Conservation (phyloP, 345 rosid genomes). For the Mercurialis annua region DNA sequence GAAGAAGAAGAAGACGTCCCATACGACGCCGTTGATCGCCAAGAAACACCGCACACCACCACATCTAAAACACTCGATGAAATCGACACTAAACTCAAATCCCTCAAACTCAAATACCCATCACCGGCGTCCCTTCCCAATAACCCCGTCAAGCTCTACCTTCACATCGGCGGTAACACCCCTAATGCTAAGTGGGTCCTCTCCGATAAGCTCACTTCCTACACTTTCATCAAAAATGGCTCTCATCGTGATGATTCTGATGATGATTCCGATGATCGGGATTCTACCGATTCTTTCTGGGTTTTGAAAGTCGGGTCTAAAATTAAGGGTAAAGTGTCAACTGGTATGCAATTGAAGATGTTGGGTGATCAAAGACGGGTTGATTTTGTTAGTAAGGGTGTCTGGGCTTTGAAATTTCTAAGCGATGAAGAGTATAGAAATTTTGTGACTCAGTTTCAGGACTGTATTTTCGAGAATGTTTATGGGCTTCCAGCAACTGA, state of each 20-base stretch:
- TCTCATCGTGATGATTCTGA: conserved; percentile 31
- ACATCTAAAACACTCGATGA: conserved; percentile 15
- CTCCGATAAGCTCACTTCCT: conserved; percentile 56
- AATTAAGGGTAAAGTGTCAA: conserved; percentile 63
- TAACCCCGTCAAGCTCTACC: conserved; percentile 72
- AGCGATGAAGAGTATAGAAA: conserved; percentile 61
- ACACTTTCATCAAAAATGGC: conserved; percentile 45
- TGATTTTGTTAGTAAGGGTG: conserved; percentile 71
- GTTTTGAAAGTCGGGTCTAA: conserved; percentile 64
- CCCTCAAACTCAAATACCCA: conserved; percentile 39
- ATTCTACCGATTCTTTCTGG: conserved; percentile 44
- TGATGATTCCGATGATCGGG: conserved; percentile 29
- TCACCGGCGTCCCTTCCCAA: not conserved
- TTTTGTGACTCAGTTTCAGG: conserved; percentile 64
- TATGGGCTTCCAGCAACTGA: conserved; percentile 61
- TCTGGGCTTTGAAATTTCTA: conserved; percentile 86
- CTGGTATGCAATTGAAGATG: conserved; percentile 83
- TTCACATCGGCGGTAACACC: conserved; percentile 76
- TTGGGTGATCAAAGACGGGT: conserved; percentile 76
- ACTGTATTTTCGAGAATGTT: conserved; percentile 82
- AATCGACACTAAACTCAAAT: conserved; percentile 57
- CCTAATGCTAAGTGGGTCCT: conserved; percentile 80
- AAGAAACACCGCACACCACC: conserved; percentile 16
- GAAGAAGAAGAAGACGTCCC: conserved; percentile 16
- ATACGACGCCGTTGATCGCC: conserved; percentile 22